phyloP scores from a whole-genome alignment of 331 rosid genomes.

The Acacia pycnantha region DNA sequence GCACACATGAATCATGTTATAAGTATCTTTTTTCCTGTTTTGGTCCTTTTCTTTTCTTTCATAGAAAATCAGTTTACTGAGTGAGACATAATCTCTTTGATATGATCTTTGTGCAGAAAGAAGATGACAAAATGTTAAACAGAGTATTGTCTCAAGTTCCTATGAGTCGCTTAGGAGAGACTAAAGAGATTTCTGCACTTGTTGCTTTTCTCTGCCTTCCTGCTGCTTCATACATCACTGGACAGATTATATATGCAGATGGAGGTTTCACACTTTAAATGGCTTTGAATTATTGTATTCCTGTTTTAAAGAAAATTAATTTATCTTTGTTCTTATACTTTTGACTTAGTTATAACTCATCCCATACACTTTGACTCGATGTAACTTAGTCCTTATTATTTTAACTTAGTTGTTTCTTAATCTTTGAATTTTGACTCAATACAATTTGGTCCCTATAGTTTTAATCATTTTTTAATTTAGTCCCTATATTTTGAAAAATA shows the following conservation, averaged over 20 bases:
- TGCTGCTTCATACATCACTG: neutral
- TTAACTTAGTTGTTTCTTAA: no score
- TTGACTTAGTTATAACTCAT: no score
- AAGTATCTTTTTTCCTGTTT: neutral
- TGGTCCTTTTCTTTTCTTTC: neutral
- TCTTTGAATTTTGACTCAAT: no score
- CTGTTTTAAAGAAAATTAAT: no score
- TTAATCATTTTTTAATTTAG: no score
- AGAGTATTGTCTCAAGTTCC: neutral
- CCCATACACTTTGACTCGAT: no score
- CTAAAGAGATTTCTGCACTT: neutral
- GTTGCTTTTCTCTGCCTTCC: slow-evolving; percentile 4
- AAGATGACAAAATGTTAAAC: neutral
- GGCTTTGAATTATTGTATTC: neutral
- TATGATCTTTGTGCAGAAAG: neutral
- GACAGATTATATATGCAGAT: neutral
- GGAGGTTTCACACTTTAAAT: neutral
- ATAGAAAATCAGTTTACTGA: neutral
- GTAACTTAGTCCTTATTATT: no score
- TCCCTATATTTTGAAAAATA: no score
- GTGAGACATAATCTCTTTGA: neutral
- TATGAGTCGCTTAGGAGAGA: neutral
- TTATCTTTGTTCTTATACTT: no score
- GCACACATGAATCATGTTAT: neutral
- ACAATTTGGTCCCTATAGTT: no score